phyloP scores from a whole-genome alignment of 2,329 filamentous ascomycete genomes.

The Nemania diffusa region DNA sequence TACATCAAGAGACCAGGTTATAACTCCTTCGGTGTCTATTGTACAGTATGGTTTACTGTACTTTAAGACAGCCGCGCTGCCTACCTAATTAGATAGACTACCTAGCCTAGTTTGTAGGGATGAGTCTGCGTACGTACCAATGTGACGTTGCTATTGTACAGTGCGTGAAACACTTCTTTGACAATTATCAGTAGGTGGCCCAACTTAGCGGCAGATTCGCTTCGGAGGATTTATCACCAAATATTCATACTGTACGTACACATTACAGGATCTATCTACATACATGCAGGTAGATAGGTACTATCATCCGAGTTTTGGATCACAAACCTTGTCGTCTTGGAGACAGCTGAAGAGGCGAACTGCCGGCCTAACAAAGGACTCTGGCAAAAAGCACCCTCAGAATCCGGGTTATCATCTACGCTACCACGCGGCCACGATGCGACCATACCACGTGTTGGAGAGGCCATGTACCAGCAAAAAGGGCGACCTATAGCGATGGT shows the following conservation, averaged over 20 bases:
- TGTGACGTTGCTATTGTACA: background rate
- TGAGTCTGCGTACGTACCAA: too few relatives aligned
- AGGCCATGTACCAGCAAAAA: background rate
- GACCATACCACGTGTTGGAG: background rate
- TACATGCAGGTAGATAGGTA: too few relatives aligned
- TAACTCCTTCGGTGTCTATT: background rate
- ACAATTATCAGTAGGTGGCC: too few relatives aligned
- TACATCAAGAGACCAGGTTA: background rate
- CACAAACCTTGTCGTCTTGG: background rate
- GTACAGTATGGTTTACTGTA: background rate
- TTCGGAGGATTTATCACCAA: slow-evolving; percentile 11
- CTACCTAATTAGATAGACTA: too few relatives aligned
- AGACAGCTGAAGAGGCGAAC: background rate
- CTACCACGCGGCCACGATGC: background rate
- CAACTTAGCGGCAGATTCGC: background rate
- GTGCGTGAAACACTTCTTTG: too few relatives aligned
- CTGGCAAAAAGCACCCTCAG: background rate
- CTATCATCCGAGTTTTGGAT: background rate
- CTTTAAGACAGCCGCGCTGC: background rate
- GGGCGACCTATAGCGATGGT: background rate
- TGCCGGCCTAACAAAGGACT: background rate
- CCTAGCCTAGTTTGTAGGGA: too few relatives aligned
- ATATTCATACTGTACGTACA: background rate
- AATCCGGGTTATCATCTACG: background rate
- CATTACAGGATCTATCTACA: background rate